These are phyloP conservation scores for Albophoma yamanashiensis DNA, from an alignment of 2,329 filamentous ascomycete species.

Conservation along the genomic window DNA sequence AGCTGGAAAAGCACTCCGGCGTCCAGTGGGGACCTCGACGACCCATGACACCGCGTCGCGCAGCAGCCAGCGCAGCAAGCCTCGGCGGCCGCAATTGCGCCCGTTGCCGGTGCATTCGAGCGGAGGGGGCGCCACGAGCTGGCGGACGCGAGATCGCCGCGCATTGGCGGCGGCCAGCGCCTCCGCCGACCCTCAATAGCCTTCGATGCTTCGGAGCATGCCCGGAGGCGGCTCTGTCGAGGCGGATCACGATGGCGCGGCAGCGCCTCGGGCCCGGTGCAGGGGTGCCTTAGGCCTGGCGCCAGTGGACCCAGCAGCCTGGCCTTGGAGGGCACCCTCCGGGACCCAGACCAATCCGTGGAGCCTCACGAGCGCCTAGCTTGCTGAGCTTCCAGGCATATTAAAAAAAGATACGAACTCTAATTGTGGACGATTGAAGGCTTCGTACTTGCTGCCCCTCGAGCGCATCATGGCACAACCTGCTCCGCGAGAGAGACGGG, in stretches of 20 bases:
- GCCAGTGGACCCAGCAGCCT: neutral
- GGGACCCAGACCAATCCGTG: neutral
- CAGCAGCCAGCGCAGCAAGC: neutral
- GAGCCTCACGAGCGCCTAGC: neutral
- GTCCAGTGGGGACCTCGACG: neutral
- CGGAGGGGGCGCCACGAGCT: neutral
- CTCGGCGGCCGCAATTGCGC: neutral
- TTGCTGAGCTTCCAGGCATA: neutral
- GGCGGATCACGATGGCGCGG: neutral
- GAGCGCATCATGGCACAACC: neutral
- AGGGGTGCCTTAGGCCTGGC: neutral
- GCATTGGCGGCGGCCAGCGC: neutral
- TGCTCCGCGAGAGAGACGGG: neutral
- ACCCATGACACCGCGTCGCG: neutral
- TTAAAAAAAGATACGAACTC: neutral
- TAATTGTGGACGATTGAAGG: neutral
- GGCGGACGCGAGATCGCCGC: neutral
- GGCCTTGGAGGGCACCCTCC: neutral
- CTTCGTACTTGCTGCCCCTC: neutral
- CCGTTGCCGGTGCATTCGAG: neutral
- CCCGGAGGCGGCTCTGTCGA: neutral
- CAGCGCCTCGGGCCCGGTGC: neutral
- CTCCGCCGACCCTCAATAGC: too few relatives aligned
- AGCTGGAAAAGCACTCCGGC: neutral
- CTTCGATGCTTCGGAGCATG: neutral